Percentiles rank a stretch among this genome's conserved stretches.
These are phyloP conservation scores for Sugiyamaella chiloensis DNA, from an alignment of 805 yeast genomes.

Conservation along the genomic window DNA sequence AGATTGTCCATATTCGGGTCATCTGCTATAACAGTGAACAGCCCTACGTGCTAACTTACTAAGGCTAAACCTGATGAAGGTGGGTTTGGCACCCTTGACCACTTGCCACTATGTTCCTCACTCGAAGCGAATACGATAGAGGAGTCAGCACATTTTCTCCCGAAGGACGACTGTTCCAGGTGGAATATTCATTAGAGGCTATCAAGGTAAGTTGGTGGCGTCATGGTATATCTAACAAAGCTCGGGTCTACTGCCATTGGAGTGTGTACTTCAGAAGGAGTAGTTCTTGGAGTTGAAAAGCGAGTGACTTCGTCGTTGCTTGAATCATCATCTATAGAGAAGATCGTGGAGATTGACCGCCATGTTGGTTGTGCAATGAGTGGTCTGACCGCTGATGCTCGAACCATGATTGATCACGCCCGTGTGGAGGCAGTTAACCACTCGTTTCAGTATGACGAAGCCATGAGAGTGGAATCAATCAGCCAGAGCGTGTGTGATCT, in stretches of 20 bases:
- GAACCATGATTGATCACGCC: constrained; percentile 98
- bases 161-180: constrained; percentile 97
- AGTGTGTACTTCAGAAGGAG: constrained; percentile 91
- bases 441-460: constrained; percentile 85
- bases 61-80: too few species aligned
- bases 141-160: constrained; percentile 99
- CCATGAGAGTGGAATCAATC: constrained; percentile 84
- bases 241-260: constrained; percentile 98
- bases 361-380: constrained; percentile 99
- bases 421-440: constrained; percentile 82
- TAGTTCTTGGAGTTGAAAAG: constrained; percentile 93
- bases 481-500: constrained; percentile 97
- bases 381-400: constrained; percentile 97
- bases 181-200: constrained; percentile 95
- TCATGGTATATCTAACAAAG: constrained; percentile 25
- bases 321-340: constrained; percentile 91
- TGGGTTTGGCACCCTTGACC: constrained; percentile 5
- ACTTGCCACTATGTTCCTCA: constrained; percentile 68
- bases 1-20: too few species aligned
- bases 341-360: constrained; percentile 87
- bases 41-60: too few species aligned
- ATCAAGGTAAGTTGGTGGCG: constrained; percentile 59
- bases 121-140: constrained; percentile 99
- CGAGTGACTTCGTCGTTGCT: constrained; percentile 89
- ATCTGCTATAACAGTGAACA: too few species aligned